A percentile compares a stretch with the other conserved stretches of the same genome.
Evolutionary conservation across 1,139 yeast species (phyloP).

Genomic region (Hyphopichia khmerensis): DNA sequence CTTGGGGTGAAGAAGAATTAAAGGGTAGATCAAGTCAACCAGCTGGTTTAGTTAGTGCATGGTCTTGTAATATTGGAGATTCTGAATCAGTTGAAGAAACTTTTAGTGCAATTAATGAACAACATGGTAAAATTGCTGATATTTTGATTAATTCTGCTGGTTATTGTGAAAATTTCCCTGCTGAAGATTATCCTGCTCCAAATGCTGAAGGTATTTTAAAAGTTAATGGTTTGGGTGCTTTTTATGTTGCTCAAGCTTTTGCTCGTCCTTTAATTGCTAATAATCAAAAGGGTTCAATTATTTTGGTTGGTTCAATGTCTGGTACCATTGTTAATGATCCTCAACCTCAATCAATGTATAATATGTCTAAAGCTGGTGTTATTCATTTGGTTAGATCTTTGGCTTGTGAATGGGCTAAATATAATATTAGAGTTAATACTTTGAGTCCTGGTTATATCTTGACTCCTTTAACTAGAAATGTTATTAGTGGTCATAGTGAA

Average conservation of each 20-base stretch:
- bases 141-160: conserved; percentile 78
- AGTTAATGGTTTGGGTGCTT: conserved; percentile 75
- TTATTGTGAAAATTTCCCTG: conserved; percentile 78
- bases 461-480: conserved; percentile 50
- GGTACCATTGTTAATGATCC: conserved; percentile 53
- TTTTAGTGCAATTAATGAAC: conserved; percentile 49
- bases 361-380: conserved; percentile 53
- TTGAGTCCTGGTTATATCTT: conserved; percentile 50
- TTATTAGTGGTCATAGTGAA: conserved; percentile 43
- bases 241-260: conserved; percentile 60
- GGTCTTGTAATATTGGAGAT: conserved; percentile 78
- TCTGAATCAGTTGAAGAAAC: conserved; percentile 58
- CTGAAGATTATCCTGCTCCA: conserved; percentile 71
- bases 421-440: conserved; percentile 48
- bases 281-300: conserved; percentile 49
- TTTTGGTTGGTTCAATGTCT: conserved; percentile 49
- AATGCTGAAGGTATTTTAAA: conserved; percentile 69
- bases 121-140: conserved; percentile 62
- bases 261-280: conserved; percentile 67
- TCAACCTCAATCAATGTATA: conserved; percentile 51
- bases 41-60: conserved; percentile 56
- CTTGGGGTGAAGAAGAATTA: conserved; percentile 53
- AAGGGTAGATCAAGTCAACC: conserved; percentile 40
- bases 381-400: conserved; percentile 48
- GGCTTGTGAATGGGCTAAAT: conserved; percentile 55